phyloP scores from a whole-genome alignment of 2,329 filamentous ascomycete genomes.

The Hawksworthiomyces lignivorus region DNA sequence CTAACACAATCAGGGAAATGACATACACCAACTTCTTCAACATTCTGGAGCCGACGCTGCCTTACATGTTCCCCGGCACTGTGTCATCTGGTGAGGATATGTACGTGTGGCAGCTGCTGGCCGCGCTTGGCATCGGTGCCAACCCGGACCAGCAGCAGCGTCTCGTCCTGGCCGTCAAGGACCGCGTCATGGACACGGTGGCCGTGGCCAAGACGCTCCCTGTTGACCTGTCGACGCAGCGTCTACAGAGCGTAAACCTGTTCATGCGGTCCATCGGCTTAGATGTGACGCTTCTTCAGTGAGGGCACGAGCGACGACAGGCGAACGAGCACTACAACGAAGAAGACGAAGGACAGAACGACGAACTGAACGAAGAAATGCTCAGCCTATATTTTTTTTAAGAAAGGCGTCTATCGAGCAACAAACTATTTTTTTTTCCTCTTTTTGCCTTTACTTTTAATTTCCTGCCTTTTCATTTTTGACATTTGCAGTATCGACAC shows the following conservation, averaged over 20 bases:
- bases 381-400: too few species aligned
- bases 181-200: conserved; percentile 94
- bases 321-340: too few species aligned
- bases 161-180: conserved; percentile 91
- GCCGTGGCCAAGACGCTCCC: conserved; percentile 82
- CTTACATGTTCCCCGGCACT: conserved; percentile 83
- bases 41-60: conserved; percentile 72
- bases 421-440: neutral
- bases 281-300: conserved; percentile 70
- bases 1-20: conserved; percentile 48
- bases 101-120: conserved; percentile 97
- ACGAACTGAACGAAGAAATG: too few species aligned
- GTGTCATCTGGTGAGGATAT: conserved; percentile 87
- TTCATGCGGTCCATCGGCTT: conserved; percentile 99
- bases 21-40: conserved; percentile 87
- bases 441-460: neutral
- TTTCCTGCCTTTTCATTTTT: neutral
- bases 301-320: too few species aligned
- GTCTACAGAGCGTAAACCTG: conserved; percentile 86
- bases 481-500: too few species aligned
- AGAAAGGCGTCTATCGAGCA: too few species aligned
- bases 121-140: conserved; percentile 87
- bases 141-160: conserved; percentile 92
- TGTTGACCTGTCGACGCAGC: conserved; percentile 72
- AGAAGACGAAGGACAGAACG: too few species aligned